Conservation (phyloP, 768 basidiomycete genomes). For the Daedaleopsis nitida region DNA sequence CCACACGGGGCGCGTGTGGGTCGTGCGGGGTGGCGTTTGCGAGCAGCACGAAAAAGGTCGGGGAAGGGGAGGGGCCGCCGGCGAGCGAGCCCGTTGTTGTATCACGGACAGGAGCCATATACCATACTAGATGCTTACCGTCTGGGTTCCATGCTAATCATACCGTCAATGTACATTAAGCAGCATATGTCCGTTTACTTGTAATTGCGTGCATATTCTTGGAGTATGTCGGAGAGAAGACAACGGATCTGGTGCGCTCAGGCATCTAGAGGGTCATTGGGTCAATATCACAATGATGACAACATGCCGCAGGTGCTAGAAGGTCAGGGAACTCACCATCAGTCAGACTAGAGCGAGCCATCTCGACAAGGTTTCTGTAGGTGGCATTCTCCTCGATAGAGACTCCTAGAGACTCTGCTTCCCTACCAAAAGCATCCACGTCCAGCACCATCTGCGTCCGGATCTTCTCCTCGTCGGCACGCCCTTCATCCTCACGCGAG, state of each 20-base stretch:
- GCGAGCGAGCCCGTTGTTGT: slow-evolving; percentile 43
- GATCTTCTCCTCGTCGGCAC: slow-evolving; percentile 85
- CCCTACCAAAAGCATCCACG: slow-evolving; percentile 80
- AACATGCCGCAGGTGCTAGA: too few relatives aligned
- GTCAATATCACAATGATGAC: too few relatives aligned
- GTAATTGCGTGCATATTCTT: slow-evolving; percentile 1
- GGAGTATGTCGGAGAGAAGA: neutral
- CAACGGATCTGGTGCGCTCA: neutral
- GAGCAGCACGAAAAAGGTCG: slow-evolving; percentile 11
- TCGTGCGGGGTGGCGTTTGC: slow-evolving; percentile 54
- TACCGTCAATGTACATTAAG: slow-evolving; percentile 31
- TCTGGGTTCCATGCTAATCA: slow-evolving; percentile 27
- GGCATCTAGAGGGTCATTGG: too few relatives aligned
- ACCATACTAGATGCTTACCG: slow-evolving; percentile 50
- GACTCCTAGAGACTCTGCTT: slow-evolving; percentile 71
- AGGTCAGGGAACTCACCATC: slow-evolving; percentile 29
- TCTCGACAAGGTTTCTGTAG: slow-evolving; percentile 57
- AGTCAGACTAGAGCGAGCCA: slow-evolving; percentile 50
- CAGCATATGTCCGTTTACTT: slow-evolving; percentile 6
- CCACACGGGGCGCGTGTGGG: slow-evolving; percentile 49
- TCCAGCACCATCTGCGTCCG: slow-evolving; percentile 84
- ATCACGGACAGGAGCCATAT: slow-evolving; percentile 61
- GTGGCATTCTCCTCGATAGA: slow-evolving; percentile 52
- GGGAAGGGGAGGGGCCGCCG: slow-evolving; percentile 16
- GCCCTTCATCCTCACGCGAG: slow-evolving; percentile 64